Percentiles rank a stretch among this genome's conserved stretches.
These are phyloP conservation scores for Ophiostoma montium DNA, from an alignment of 2,329 filamentous ascomycete genomes.

Conservation along the genomic window DNA sequence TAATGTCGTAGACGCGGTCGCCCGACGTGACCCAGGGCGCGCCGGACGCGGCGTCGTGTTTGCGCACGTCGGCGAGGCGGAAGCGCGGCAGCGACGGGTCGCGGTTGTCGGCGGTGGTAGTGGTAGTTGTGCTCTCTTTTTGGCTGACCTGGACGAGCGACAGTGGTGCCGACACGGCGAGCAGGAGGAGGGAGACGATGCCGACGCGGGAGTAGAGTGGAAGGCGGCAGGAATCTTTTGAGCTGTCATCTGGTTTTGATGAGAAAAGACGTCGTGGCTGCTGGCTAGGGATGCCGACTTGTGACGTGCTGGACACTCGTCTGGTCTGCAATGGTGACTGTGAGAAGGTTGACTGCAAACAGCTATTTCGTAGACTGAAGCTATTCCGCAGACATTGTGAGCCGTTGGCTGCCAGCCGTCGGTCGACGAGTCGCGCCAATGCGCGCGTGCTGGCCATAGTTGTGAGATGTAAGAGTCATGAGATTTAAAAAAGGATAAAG, in stretches of 20 bases:
- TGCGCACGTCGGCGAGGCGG: slow-evolving; percentile 14
- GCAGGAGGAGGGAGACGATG: slow-evolving; percentile 6
- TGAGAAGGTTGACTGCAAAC: no score
- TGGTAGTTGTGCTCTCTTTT: not conserved
- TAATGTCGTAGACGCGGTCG: slow-evolving; percentile 56
- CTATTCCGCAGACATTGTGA: no score
- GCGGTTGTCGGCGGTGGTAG: slow-evolving; percentile 8
- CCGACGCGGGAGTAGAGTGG: slow-evolving; percentile 8
- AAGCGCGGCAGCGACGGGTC: slow-evolving; percentile 14
- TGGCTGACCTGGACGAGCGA: not conserved
- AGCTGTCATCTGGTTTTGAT: not conserved
- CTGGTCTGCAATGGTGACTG: no score
- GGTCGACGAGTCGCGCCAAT: no score
- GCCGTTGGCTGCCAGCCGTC: no score
- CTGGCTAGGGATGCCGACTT: no score
- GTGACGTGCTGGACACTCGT: no score
- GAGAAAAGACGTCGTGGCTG: not conserved
- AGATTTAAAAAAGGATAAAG: no score
- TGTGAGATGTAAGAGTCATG: no score
- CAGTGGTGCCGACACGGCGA: slow-evolving; percentile 7
- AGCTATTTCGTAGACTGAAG: no score
- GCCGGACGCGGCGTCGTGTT: slow-evolving; percentile 12
- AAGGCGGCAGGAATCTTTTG: not conserved
- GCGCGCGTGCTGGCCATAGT: no score
- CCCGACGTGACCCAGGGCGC: slow-evolving; percentile 49